Base-by-base conservation (phyloP, 345 rosid genomes). In the Gossypium sturtianum region DNA sequence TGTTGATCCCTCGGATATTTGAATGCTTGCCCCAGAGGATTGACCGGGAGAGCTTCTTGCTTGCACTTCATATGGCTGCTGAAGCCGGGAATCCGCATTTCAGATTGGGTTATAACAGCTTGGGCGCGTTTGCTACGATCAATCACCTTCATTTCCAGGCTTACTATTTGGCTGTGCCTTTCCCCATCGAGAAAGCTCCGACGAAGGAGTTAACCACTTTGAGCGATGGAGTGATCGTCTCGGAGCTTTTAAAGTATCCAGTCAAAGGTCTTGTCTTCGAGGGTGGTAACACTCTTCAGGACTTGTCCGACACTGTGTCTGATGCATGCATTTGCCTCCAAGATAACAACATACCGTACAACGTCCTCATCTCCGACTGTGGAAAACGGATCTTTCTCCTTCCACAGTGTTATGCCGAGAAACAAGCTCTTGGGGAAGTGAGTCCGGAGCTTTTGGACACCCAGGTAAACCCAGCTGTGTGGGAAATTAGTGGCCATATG, bases 101-200 rank as follows among this genome's bases (percentile, higher is more conserved):
- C 80, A 87, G 99, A 7, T 75, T 95, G 76, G 98, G 99, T 60
- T 93, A 95, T 89, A 95, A 95, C 74, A 95, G 99, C 84, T 85
- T 95, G 83, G 97, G 98, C 52, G 97, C 99, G 59, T 95, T 95
- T 86, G 99, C 97, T 41, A 95, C 99, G 63, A 88, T 93, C 83
- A 95, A 95, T 78, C 99, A 95, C 79, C 99, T 95, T 74, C 99
- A 93, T 86, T 95, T 95, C 81, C 98, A 94, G 97, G 98, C 98
- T 59, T 94, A 94, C 78, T 94, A 87, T 78, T 73, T 93, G 84
- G 91, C 92, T 3, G 74, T 87, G 77, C 87, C 86, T 22, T 93
- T 95, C 62, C 97, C 99, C 0, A 86, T 95, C 8, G 99, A 95
- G 92, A 95, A 88, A 85, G 91, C 94, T 66, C 74, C 88, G 60